Evolutionary conservation across 257 asterid species (phyloP).

Genomic region (Solanum neorickii): DNA sequence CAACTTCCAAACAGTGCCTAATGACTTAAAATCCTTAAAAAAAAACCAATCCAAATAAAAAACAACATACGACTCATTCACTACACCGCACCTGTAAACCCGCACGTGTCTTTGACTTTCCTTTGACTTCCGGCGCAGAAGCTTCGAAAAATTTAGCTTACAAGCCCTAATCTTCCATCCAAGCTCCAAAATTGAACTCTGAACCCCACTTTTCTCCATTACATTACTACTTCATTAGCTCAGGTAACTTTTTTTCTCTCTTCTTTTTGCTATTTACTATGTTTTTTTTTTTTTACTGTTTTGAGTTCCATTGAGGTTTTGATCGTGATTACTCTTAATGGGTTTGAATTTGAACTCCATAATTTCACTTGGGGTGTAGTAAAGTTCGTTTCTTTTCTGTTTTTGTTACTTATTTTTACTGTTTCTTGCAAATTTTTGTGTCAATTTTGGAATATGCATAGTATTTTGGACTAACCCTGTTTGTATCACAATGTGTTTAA

Average conservation of each 20-base stretch:
- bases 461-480: neutral
- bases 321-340: neutral
- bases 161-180: neutral
- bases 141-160: neutral
- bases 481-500: neutral
- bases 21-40: neutral
- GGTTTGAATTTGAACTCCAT: neutral
- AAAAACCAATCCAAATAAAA: neutral
- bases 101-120: neutral
- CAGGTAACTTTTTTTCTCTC: neutral
- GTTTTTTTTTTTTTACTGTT: neutral
- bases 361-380: neutral
- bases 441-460: neutral
- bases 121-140: neutral
- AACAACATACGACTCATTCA: neutral
- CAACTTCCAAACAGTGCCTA: neutral
- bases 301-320: neutral
- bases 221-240: neutral
- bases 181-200: neutral
- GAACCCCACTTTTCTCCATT: neutral
- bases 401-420: neutral
- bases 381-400: neutral
- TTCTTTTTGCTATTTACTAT: neutral
- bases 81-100: neutral
- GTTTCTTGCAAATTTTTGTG: neutral